Evolutionary conservation across 1,139 yeast genomes (phyloP), one percentile per base, ranked within the genome.

Genomic region (Candida sanyaensis): DNA sequence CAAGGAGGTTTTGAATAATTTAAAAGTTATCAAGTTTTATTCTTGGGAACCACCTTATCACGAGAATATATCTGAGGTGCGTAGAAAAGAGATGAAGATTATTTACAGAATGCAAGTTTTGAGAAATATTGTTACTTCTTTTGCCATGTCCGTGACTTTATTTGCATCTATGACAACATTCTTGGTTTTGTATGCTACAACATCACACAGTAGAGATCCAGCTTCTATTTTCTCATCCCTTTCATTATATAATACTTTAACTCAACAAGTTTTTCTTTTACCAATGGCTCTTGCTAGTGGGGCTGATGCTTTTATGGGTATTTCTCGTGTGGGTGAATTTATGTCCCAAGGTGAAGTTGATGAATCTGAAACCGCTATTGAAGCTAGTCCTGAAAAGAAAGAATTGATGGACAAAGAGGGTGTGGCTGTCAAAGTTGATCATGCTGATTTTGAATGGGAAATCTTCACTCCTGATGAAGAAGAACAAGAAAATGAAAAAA

Each of bases 191-290:
- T 85, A 84, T 55, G 83, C 78, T 37, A 67, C 83, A 5, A 53
- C 57, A 11, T 53, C 53, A 68, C 46, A 76, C 41, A 66, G 73
- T 24, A 75, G 81, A 54, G 73, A 75, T 51, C 85, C 96, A 1
- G 92, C 90, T 2, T 70, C 78, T 32, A 82, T 90, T n/a, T 91
- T 91, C 61, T 80, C 97, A 0, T 86, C 96, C 10, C 72, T 91
- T 46, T 79, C 95, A 0, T 75, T 88, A 48, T 91, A 90, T 71
- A 84, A 84, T 55, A 77, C 83, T 33, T 70, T 80, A 54, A 63
- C 83, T 5, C 71, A 69, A 46, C 77, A 72, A 51, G 72, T 78
- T 24, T 73, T 88, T 59, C 70, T 88, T 58, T 69, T 88, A 45
- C 97, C 96, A 24, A 71, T 88, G 68, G 84, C 88, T 52, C 68